These are phyloP conservation scores for Chrysosporium keratinophilum DNA, from an alignment of 2,329 filamentous ascomycete genomes.

Conservation along the genomic window DNA sequence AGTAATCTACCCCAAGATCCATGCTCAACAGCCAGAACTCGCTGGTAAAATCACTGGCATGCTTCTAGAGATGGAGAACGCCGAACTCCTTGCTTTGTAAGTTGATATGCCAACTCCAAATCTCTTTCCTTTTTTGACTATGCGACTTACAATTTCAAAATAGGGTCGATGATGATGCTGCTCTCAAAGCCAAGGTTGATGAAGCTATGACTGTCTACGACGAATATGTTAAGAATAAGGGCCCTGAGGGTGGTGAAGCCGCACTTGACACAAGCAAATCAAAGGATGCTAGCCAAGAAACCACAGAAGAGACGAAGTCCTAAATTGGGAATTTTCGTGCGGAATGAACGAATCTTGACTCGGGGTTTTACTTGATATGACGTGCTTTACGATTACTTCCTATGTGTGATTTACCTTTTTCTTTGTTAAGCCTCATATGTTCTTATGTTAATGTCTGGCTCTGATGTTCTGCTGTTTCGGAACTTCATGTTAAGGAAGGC, in stretches of 20 bases:
- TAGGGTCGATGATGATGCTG: constrained; percentile 79
- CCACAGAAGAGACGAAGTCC: constrained; percentile 27
- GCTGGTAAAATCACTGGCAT: constrained; percentile 99
- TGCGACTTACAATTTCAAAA: constrained; percentile 14
- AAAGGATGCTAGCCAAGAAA: constrained; percentile 32
- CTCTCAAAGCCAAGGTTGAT: constrained; percentile 89
- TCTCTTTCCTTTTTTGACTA: neutral
- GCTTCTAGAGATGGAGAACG: constrained; percentile 98
- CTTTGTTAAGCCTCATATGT: constrained; percentile 6
- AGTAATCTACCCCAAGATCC: constrained; percentile 97
- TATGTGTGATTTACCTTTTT: constrained; percentile 8
- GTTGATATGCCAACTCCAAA: constrained; percentile 35
- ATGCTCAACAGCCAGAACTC: constrained; percentile 83
- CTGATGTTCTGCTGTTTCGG: constrained; percentile 10
- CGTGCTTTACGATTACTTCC: constrained; percentile 16
- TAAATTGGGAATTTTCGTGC: constrained; percentile 10
- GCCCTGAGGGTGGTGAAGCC: constrained; percentile 31
- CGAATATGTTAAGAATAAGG: constrained; percentile 90
- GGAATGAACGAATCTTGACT: constrained; percentile 12
- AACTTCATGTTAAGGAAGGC: constrained; percentile 13
- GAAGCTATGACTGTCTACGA: constrained; percentile 96
- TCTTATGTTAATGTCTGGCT: constrained; percentile 12
- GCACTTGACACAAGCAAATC: constrained; percentile 36
- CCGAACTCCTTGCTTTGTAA: constrained; percentile 89
- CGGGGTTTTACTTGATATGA: constrained; percentile 15